phyloP scores from a whole-genome alignment of 1,139 yeast species.

The Debaryomyces sp. region DNA sequence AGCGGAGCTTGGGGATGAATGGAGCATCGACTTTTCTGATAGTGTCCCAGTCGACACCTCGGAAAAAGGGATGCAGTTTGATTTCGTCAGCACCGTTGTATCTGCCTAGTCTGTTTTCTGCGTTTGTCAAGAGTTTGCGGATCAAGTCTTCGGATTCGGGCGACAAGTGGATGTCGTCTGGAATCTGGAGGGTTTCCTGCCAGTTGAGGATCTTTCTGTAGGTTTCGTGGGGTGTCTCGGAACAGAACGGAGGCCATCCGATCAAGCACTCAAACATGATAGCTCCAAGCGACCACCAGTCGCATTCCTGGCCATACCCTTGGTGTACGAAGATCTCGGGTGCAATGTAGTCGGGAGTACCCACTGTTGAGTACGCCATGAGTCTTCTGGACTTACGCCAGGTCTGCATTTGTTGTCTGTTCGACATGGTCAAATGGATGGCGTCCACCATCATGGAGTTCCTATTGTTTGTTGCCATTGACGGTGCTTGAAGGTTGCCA shows the following conservation, averaged over 20 bases:
- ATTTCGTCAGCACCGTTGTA: slow-evolving; percentile 94
- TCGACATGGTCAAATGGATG: slow-evolving; percentile 91
- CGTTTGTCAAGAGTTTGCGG: slow-evolving; percentile 74
- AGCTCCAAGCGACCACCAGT: slow-evolving; percentile 99
- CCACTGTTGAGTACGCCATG: slow-evolving; percentile 98
- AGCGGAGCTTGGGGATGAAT: slow-evolving; percentile 61
- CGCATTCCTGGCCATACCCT: slow-evolving; percentile 99
- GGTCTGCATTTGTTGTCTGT: slow-evolving; percentile 96
- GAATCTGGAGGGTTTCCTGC: slow-evolving; percentile 91
- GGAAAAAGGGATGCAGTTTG: slow-evolving; percentile 88
- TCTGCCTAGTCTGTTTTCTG: slow-evolving; percentile 88
- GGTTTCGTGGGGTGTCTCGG: slow-evolving; percentile 97
- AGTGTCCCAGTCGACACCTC: slow-evolving; percentile 96
- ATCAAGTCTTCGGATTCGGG: slow-evolving; percentile 95
- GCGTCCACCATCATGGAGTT: slow-evolving; percentile 94
- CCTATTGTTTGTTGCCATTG: slow-evolving; percentile 34
- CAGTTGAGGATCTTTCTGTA: slow-evolving; percentile 93
- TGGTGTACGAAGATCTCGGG: slow-evolving; percentile 97
- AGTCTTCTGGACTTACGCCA: slow-evolving; percentile 96
- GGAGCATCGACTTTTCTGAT: slow-evolving; percentile 95
- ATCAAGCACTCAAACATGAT: slow-evolving; percentile 98
- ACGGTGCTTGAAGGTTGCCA: slow-evolving; percentile 12
- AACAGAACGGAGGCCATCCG: slow-evolving; percentile 99
- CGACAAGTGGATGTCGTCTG: slow-evolving; percentile 92
- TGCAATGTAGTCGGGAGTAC: slow-evolving; percentile 98